A percentile compares a stretch with the other conserved stretches of the same genome.
Conservation (phyloP, 345 rosid genomes). For the Eucalyptus globulus region DNA sequence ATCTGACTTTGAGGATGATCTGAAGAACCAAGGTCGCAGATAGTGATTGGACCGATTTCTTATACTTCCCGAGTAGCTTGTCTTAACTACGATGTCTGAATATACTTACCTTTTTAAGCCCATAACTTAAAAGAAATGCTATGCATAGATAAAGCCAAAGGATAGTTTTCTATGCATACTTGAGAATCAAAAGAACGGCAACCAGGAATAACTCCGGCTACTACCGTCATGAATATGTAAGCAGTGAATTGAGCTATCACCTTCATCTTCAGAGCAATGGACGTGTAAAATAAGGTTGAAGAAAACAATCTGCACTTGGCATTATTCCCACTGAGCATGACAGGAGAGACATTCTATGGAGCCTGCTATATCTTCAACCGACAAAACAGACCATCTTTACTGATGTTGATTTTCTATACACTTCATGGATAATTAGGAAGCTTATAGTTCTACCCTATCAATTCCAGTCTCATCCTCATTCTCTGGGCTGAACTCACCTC, state of each 20-base stretch:
- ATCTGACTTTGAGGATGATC: neutral
- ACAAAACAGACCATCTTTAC: neutral
- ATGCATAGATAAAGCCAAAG: neutral
- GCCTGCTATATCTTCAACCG: neutral
- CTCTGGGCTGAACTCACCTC: slow-evolving; percentile 26
- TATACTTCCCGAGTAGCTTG: neutral
- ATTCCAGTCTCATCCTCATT: slow-evolving; percentile 11
- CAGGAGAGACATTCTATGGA: neutral
- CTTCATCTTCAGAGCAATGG: neutral
- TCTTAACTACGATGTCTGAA: neutral
- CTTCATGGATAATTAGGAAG: neutral
- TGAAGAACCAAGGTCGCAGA: neutral
- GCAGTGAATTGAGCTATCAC: neutral
- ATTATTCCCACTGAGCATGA: neutral
- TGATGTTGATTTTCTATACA: neutral
- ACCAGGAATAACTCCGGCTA: neutral
- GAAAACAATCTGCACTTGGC: neutral
- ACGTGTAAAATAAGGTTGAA: neutral
- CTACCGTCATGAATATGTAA: neutral
- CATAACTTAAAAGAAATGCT: neutral
- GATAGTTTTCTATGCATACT: neutral
- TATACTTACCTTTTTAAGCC: neutral
- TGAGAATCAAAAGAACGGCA: neutral
- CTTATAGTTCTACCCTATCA: slow-evolving; percentile 6
- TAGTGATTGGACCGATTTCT: neutral